Evolutionary conservation across 2,329 filamentous ascomycete genomes (phyloP).

Genomic region (Scedosporium boydii): DNA sequence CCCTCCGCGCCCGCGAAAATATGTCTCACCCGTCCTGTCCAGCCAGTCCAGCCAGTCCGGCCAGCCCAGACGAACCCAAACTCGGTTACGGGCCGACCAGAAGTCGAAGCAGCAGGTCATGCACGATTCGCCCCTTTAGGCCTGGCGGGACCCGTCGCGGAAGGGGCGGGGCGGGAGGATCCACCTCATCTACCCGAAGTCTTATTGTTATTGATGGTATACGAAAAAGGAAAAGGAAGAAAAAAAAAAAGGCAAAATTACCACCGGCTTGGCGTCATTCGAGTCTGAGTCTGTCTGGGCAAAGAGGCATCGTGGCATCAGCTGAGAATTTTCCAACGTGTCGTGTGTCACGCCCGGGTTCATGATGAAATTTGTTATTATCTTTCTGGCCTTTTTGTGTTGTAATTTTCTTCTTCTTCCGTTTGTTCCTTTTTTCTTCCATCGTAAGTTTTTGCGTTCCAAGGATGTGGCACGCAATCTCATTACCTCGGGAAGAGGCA

Average conservation of each 20-base stretch:
- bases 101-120: not conserved
- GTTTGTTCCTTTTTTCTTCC: not conserved
- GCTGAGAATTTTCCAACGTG: no score
- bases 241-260: not conserved
- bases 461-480: not conserved
- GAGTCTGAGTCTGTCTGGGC: not conserved
- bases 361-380: not conserved
- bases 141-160: conserved; percentile 1
- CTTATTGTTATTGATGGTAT: not conserved
- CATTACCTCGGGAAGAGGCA: no score
- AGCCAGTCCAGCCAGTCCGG: not conserved
- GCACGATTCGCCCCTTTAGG: conserved; percentile 4
- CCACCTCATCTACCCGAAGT: conserved; percentile 2
- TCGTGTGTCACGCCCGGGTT: not conserved
- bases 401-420: not conserved
- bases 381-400: not conserved
- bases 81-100: conserved; percentile 1
- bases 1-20: not conserved
- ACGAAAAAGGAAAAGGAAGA: not conserved
- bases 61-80: not conserved
- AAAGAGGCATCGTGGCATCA: not conserved
- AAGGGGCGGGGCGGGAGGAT: conserved; percentile 1
- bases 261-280: no score
- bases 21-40: not conserved
- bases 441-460: not conserved